phyloP scores from a whole-genome alignment of 805 yeast species.

The Wickerhamiella kurtzmanii region DNA sequence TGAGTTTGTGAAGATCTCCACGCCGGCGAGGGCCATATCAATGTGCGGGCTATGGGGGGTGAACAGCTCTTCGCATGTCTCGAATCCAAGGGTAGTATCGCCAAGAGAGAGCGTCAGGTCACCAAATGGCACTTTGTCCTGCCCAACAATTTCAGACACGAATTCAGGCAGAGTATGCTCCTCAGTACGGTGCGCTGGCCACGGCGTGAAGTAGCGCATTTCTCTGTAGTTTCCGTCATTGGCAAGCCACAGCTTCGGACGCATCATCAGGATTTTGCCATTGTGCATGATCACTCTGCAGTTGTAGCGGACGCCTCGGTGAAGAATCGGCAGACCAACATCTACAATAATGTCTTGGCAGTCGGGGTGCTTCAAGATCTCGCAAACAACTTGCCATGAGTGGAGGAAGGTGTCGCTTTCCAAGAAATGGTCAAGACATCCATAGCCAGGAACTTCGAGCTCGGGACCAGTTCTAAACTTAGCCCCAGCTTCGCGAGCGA shows the following conservation, averaged over 20 bases:
- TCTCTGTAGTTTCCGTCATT: slow-evolving; percentile 97
- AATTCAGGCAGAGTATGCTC: slow-evolving; percentile 55
- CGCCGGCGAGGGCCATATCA: slow-evolving; percentile 84
- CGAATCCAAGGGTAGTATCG: slow-evolving; percentile 90
- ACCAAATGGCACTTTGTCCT: slow-evolving; percentile 62
- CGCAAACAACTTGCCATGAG: slow-evolving; percentile 87
- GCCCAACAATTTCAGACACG: slow-evolving; percentile 55
- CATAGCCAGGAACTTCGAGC: slow-evolving; percentile 82
- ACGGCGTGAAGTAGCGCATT: slow-evolving; percentile 93
- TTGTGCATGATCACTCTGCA: slow-evolving; percentile 76
- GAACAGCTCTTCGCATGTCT: slow-evolving; percentile 94
- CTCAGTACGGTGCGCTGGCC: slow-evolving; percentile 76
- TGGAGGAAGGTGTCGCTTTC: slow-evolving; percentile 82
- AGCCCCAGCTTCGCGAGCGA: slow-evolving; percentile 69
- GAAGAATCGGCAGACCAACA: slow-evolving; percentile 88
- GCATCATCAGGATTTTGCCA: slow-evolving; percentile 65
- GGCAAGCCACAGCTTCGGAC: slow-evolving; percentile 88
- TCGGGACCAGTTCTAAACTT: slow-evolving; percentile 91
- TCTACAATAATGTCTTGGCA: slow-evolving; percentile 72
- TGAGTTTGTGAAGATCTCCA: slow-evolving; percentile 91
- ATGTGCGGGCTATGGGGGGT: slow-evolving; percentile 96
- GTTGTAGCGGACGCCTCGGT: slow-evolving; percentile 77
- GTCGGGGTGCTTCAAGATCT: slow-evolving; percentile 52
- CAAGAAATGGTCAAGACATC: slow-evolving; percentile 62
- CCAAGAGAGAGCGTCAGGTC: slow-evolving; percentile 76